Conservation (phyloP, 2,329 filamentous ascomycete genomes). For the Proliferodiscus dingleyae region DNA sequence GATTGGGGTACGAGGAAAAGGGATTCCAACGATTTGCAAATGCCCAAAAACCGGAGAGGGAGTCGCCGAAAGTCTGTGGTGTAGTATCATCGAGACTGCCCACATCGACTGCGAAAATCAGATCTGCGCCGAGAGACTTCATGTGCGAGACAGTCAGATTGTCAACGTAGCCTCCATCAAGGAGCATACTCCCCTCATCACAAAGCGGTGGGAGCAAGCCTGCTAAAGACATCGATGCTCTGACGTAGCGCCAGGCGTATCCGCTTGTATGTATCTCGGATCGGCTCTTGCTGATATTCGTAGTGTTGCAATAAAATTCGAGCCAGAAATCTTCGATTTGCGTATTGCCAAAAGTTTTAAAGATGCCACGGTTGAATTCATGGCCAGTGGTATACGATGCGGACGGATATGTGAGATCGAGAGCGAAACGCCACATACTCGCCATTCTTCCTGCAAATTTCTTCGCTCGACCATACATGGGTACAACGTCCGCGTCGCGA, state of each 20-base stretch:
- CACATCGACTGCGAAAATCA: slow-evolving; percentile 94
- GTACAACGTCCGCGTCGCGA: slow-evolving; percentile 91
- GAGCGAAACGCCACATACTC: slow-evolving; percentile 96
- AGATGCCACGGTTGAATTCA: slow-evolving; percentile 97
- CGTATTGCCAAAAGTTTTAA: slow-evolving; percentile 94
- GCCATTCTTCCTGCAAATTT: slow-evolving; percentile 99
- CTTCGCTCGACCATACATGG: slow-evolving; percentile 94
- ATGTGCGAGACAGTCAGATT: slow-evolving; percentile 96
- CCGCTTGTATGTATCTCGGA: slow-evolving; percentile 92
- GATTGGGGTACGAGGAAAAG: slow-evolving; percentile 82
- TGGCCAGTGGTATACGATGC: slow-evolving; percentile 97
- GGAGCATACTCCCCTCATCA: slow-evolving; percentile 92
- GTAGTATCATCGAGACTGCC: slow-evolving; percentile 88
- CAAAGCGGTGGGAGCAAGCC: slow-evolving; percentile 90
- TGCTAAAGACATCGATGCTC: slow-evolving; percentile 94
- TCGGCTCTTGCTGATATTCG: slow-evolving; percentile 92
- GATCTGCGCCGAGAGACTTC: slow-evolving; percentile 87
- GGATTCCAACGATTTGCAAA: slow-evolving; percentile 96
- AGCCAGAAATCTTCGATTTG: slow-evolving; percentile 99
- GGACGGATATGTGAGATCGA: slow-evolving; percentile 93
- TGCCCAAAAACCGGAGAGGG: slow-evolving; percentile 91
- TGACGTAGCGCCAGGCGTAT: slow-evolving; percentile 95
- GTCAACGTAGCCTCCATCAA: slow-evolving; percentile 95
- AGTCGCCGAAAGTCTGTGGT: slow-evolving; percentile 90
- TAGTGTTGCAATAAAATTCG: slow-evolving; percentile 98